A percentile compares a stretch with the other conserved stretches of the same genome.
Conservation (phyloP, 129 eudicot genomes). For the Saposhnikovia divaricata region DNA sequence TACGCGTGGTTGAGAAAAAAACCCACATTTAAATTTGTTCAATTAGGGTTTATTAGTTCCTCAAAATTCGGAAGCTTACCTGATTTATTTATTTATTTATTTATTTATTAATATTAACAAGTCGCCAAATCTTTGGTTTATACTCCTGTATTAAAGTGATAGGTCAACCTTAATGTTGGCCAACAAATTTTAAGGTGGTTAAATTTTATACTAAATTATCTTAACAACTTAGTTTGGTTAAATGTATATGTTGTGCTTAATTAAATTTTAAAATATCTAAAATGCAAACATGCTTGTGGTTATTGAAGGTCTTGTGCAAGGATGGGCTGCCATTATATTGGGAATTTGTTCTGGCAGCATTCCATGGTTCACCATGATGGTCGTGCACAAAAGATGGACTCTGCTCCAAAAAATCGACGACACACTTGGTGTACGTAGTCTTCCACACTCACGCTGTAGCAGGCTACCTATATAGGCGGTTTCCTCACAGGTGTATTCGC, state of each 20-base stretch:
- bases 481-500: constrained; percentile 3
- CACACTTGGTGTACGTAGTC: background rate
- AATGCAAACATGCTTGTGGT: background rate
- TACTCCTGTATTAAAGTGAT: background rate
- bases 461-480: constrained; percentile 2
- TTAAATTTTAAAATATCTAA: background rate
- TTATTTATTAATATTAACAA: no score
- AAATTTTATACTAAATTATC: no score
- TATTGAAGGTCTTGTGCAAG: constrained; percentile 7
- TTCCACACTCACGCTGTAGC: background rate
- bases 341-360: background rate
- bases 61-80: background rate
- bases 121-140: no score
- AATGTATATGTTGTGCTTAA: background rate
- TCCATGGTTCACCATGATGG: constrained; percentile 3
- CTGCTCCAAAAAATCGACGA: background rate
- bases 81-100: background rate
- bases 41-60: background rate
- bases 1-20: background rate
- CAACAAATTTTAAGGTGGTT: no score
- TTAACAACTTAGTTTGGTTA: no score
- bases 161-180: no score
- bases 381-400: background rate
- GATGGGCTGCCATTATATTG: background rate
- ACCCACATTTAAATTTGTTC: background rate